These are phyloP conservation scores for Condylostoma magnum DNA, from an alignment of 169 alveolate genomes.

Conservation along the genomic window DNA sequence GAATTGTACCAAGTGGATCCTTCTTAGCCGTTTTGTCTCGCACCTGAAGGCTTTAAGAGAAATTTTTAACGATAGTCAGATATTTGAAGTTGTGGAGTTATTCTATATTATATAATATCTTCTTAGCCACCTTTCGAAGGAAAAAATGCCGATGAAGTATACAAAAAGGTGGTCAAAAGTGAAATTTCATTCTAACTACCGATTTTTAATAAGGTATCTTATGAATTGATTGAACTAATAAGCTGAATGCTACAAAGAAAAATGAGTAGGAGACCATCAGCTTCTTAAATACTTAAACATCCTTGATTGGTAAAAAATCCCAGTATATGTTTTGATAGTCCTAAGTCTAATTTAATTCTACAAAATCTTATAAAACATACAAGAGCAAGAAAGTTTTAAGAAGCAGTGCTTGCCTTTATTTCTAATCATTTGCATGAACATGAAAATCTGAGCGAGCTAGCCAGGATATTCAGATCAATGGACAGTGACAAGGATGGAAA, in stretches of 20 bases:
- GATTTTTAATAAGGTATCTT: background rate
- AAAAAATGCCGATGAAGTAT: constrained; percentile 9
- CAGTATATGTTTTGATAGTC: background rate
- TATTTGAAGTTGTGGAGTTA: constrained; percentile 36
- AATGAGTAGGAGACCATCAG: constrained; percentile 34
- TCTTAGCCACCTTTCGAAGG: constrained; percentile 33
- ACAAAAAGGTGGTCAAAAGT: background rate
- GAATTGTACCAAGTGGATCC: background rate
- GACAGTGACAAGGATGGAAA: constrained; percentile 17
- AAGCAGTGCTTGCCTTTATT: background rate
- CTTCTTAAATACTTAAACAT: constrained; percentile 20
- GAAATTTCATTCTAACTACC: background rate
- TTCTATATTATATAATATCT: constrained; percentile 25
- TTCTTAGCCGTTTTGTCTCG: background rate
- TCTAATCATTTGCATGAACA: background rate
- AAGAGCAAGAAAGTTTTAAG: background rate
- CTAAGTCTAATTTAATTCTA: background rate
- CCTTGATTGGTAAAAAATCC: constrained; percentile 19
- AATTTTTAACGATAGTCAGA: constrained; percentile 30
- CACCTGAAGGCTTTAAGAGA: constrained; percentile 10
- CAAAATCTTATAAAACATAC: background rate
- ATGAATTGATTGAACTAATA: background rate
- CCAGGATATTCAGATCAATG: background rate
- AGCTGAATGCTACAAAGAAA: constrained; percentile 35
- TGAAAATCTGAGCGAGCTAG: background rate